These are phyloP conservation scores for Stemphylium beticola DNA, from an alignment of 2,329 filamentous ascomycete species.

Conservation along the genomic window DNA sequence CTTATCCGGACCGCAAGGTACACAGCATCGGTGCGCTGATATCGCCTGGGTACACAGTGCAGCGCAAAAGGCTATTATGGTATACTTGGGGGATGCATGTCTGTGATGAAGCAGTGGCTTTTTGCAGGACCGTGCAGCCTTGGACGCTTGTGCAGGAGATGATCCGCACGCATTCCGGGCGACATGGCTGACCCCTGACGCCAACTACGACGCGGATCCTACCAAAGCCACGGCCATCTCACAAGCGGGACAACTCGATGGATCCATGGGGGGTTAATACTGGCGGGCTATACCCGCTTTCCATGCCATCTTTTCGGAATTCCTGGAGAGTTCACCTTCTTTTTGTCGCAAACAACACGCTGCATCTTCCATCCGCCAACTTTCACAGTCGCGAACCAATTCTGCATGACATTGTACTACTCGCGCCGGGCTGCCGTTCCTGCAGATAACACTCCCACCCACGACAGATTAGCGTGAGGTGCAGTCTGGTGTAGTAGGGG, in stretches of 20 bases:
- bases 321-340: background rate
- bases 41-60: background rate
- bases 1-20: background rate
- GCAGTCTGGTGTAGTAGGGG: constrained; percentile 14
- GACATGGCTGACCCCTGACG: constrained; percentile 16
- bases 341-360: background rate
- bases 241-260: constrained; percentile 17
- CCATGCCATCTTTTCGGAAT: constrained; percentile 3
- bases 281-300: constrained; percentile 7
- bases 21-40: background rate
- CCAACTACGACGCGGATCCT: constrained; percentile 14
- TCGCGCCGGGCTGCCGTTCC: constrained; percentile 12
- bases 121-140: constrained; percentile 1
- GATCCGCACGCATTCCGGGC: constrained; percentile 14
- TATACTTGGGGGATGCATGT: constrained; percentile 14
- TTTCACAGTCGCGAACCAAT: background rate
- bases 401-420: constrained; percentile 12
- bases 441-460: constrained; percentile 13
- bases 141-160: constrained; percentile 8
- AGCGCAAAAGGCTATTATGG: too few species aligned
- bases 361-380: background rate
- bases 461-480: constrained; percentile 21
- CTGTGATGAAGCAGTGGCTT: constrained; percentile 14
- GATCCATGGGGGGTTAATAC: constrained; percentile 14
- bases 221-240: constrained; percentile 13